phyloP scores from a whole-genome alignment of 2,329 filamentous ascomycete genomes.

The Pseudocercospora musae region DNA sequence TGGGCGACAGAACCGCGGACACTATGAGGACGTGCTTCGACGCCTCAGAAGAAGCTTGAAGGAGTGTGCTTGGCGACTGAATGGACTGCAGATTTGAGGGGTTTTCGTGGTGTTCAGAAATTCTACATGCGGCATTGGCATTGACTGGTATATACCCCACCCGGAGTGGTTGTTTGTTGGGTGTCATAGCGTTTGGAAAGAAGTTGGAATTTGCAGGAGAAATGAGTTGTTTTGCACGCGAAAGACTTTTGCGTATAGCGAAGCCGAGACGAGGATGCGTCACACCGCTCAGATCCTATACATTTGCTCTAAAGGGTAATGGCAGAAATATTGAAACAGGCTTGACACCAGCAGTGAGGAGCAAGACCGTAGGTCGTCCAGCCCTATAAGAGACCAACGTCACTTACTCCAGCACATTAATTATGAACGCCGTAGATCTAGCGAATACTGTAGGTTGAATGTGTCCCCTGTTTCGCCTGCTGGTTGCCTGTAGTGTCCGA shows the following conservation, averaged over 20 bases:
- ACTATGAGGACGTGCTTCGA: conserved; percentile 6
- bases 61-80: conserved; percentile 6
- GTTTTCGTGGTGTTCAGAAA: background rate
- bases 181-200: background rate
- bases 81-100: background rate
- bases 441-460: background rate
- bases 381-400: background rate
- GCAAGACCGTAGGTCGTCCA: background rate
- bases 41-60: conserved; percentile 13
- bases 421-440: background rate
- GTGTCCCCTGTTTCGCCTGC: background rate
- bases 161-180: background rate
- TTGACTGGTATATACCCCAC: background rate
- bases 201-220: background rate
- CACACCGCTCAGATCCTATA: background rate
- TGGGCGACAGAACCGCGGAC: conserved; percentile 4
- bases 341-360: background rate
- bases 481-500: background rate
- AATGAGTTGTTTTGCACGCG: background rate
- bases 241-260: background rate
- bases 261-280: background rate
- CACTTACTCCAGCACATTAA: background rate
- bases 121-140: background rate
- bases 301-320: background rate
- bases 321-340: background rate